These are phyloP conservation scores for Isabelozyma rhagii DNA, from an alignment of 805 yeast species.

Conservation along the genomic window DNA sequence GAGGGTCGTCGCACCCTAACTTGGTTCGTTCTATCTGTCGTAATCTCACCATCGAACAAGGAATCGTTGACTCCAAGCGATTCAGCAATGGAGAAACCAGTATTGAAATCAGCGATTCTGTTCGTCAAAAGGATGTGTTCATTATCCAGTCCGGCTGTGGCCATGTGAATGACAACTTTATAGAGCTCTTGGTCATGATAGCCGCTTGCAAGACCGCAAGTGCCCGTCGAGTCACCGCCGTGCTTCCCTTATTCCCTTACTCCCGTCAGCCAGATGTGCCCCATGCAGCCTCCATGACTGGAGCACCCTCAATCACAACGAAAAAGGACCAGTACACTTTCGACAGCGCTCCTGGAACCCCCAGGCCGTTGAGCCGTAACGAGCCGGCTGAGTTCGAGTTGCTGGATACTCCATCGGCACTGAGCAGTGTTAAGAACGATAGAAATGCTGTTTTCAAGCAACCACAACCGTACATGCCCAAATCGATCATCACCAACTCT, in stretches of 20 bases:
- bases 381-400: slow-evolving; percentile 5
- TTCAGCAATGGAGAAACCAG: slow-evolving; percentile 91
- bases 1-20: slow-evolving; percentile 87
- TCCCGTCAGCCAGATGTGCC: slow-evolving; percentile 96
- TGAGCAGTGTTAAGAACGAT: not conserved
- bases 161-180: slow-evolving; percentile 79
- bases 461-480: slow-evolving; percentile 10
- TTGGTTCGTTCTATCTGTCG: slow-evolving; percentile 74
- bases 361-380: slow-evolving; percentile 36
- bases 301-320: slow-evolving; percentile 55
- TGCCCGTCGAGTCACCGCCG: slow-evolving; percentile 85
- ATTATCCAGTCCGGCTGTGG: slow-evolving; percentile 87
- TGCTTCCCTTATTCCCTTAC: slow-evolving; percentile 90
- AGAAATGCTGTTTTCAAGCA: slow-evolving; percentile 6
- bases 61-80: slow-evolving; percentile 61
- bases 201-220: slow-evolving; percentile 93
- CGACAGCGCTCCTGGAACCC: slow-evolving; percentile 53
- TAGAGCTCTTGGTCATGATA: slow-evolving; percentile 77
- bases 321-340: slow-evolving; percentile 41
- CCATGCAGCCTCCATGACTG: slow-evolving; percentile 58
- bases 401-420: slow-evolving; percentile 9
- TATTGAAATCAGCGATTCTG: slow-evolving; percentile 80
- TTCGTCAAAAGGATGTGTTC: slow-evolving; percentile 93
- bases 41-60: slow-evolving; percentile 70
- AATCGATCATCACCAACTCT: slow-evolving; percentile 27